Evolutionary conservation across 495 filamentous ascomycete genomes (phyloP), one percentile per base, ranked within the genome.

Genomic region (Xylaria flabelliformis): DNA sequence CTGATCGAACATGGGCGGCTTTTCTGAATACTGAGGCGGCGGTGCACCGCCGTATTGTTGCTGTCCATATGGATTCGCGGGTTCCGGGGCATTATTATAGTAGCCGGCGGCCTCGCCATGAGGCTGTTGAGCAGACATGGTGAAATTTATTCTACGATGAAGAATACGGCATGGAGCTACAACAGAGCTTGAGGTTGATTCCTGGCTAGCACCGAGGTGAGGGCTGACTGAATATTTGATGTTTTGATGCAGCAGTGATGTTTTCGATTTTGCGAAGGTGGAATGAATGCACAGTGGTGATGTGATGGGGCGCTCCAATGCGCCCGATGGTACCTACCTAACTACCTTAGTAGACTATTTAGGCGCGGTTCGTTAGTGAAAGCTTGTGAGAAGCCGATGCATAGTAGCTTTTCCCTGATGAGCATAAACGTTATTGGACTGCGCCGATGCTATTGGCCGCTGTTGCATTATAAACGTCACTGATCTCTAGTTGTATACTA

Each of bases 1-100:
- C 76, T 97, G 87, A 19, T 95, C 90, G 74, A 95, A 98, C 19
- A 83, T 86, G 15, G 84, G 84, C 76, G 84, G 84, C 76, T 93
- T 86, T 64, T 85, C 81, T 39, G 75, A 67, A 44, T 71, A 68
- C 62, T 73, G 64, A 36, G 73, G 29, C 61, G 76, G 76, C 3
- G 41, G 69, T 63, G 67, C 70, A 72, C 72, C 69, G 32, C 70
- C 13, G 1, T 39, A 64, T 12, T 73, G 74, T 15, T 44, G 61
- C 46, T 69, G 70, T 10, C 62, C 63, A 36, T 78, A 73, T 39
- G 66, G 59, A 51, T 58, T 68, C 32, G 64, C 66, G 39, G 66
- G 72, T 44, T 74, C 13, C 63, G 65, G 5, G 58, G 46, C 29
- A 24, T 67, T 58, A 36, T 78, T 71, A 58, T 72, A 80, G 46